Base-by-base conservation (phyloP, 2,329 filamentous ascomycete genomes). In the Coleophoma cylindrospora region DNA sequence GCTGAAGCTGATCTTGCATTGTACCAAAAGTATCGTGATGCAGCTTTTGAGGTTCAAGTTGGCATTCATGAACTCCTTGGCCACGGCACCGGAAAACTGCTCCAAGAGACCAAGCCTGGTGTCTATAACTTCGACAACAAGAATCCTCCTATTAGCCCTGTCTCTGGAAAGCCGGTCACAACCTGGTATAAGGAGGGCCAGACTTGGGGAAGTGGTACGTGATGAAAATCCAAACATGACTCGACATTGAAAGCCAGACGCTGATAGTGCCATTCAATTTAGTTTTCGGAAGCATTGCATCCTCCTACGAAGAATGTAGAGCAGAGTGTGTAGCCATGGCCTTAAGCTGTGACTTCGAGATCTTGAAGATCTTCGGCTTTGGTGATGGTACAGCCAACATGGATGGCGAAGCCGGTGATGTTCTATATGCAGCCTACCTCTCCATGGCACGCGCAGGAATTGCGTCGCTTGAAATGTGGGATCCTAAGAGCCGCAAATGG, bases 161-260 rank as follows among this genome's bases (percentile, higher is more conserved):
- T 96, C 38, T 89, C 83, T 5, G 77, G 81, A 53, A 86, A 92
- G 68, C 87, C 88, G 1, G 76, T 96, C 44, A 81, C 80, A 2
- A 89, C 86, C 1, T 96, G 87, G 84, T 97, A 97, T 74, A 95
- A 94, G 70, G 90, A 90, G 2, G 91, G 91, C 3, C 89, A 96
- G 69, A 97, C 92, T 0, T 97, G 91, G 91, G 88, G 89, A 50
- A 90, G 86, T 5, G 27, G 27, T 27, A 27, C 27, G 27, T 27
- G 27, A 27, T 27, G 27, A 27, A 27, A 27, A 2, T 10, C 27
- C 6, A 27, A 27, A 27, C 27, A 7, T 27, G 27, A 27, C 27
- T 27, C 27, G 27, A 27, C 7, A 27, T 27, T 27, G 27, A 27
- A 10, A 27, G 27, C 27, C 6, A 27, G 9, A 27, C 9, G 27